Base-by-base conservation (phyloP, 257 asterid genomes). In the Nicotiana otophora region DNA sequence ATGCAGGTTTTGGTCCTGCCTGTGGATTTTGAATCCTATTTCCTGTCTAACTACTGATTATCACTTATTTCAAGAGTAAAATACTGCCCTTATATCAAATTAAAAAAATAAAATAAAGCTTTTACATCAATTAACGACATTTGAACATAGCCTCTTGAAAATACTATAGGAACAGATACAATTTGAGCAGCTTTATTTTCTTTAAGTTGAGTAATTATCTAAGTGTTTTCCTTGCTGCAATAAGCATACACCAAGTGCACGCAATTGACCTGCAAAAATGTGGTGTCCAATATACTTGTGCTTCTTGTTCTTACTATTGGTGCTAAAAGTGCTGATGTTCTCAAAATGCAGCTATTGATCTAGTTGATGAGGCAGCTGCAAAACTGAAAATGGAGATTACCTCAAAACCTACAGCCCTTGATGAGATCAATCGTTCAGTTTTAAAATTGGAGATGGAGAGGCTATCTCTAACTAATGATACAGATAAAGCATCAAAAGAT, bases 341-440 rank as follows among this genome's bases (percentile, higher is more conserved):
- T 82, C 81, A 31, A 54, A 85, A 77, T 87, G 87, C 97, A 95
- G 99, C 98, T 76, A 95, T 95, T 85, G 99, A 95, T 87, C 88
- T 95, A 58, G 99, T 95, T 17, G 99, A 95, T 78, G 99, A 95
- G 90, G 97, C 99, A 48, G 99, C 99, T 81, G 99, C 99, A 62
- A 95, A 93, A 84, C 85, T 95, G 89, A 95, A 95, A 90, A 95
- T 95, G 99, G 99, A 95, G 90, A 95, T 95, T 26, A 95, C 99
- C 76, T 95, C 98, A 70, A 95, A 95, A 84, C 99, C 99, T 65
- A 95, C 97, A 31, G 99, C 95, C 30, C 97, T 95, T 48, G 98
- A 95, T 85, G 99, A 95, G 84, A 91, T 95, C 77, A 88, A 95
- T 84, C 96, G 99, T 66, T 69, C 96, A 7, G 99, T 95, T 78